phyloP scores from a whole-genome alignment of 768 basidiomycete genomes.

The Calocybe gangraenosa region DNA sequence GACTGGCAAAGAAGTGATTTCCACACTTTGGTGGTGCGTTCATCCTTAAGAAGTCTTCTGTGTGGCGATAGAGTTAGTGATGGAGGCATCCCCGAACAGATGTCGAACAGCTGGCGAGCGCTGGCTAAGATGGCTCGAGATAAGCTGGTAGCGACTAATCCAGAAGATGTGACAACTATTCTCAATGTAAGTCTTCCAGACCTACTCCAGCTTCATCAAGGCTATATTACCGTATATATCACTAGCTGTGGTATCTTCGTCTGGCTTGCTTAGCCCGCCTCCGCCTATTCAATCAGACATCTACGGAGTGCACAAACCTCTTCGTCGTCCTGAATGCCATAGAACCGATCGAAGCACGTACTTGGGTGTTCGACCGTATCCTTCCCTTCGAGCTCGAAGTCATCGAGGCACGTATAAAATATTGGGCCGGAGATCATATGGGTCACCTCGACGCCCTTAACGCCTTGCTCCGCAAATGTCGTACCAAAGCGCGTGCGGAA shows the following conservation, averaged over 20 bases:
- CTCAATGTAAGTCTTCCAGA: conserved; percentile 53
- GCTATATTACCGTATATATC: background rate
- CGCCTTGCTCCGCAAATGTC: conserved; percentile 60
- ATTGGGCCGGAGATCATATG: conserved; percentile 80
- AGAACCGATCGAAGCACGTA: conserved; percentile 46
- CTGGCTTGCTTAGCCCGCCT: conserved; percentile 75
- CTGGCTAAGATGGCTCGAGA: conserved; percentile 83
- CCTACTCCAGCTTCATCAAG: background rate
- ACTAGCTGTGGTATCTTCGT: conserved; percentile 80
- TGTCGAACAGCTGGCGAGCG: conserved; percentile 86
- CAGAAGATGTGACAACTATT: conserved; percentile 60
- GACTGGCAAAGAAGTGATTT: conserved; percentile 72
- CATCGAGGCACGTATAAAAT: conserved; percentile 68
- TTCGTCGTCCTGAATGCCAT: conserved; percentile 65
- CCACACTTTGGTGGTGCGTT: conserved; percentile 74
- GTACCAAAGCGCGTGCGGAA: conserved; percentile 40
- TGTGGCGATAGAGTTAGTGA: conserved; percentile 15
- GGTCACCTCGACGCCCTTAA: conserved; percentile 74
- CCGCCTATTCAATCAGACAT: conserved; percentile 82
- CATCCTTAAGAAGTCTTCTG: conserved; percentile 16
- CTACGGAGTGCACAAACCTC: conserved; percentile 78
- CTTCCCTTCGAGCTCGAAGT: conserved; percentile 64
- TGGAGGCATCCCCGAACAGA: conserved; percentile 37
- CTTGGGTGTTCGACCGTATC: conserved; percentile 56
- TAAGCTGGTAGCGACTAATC: conserved; percentile 64